A percentile compares a stretch with the other conserved stretches of the same genome.
phyloP scores from a whole-genome alignment of 2,329 filamentous ascomycete genomes.

The Sclerotinia glacialis region DNA sequence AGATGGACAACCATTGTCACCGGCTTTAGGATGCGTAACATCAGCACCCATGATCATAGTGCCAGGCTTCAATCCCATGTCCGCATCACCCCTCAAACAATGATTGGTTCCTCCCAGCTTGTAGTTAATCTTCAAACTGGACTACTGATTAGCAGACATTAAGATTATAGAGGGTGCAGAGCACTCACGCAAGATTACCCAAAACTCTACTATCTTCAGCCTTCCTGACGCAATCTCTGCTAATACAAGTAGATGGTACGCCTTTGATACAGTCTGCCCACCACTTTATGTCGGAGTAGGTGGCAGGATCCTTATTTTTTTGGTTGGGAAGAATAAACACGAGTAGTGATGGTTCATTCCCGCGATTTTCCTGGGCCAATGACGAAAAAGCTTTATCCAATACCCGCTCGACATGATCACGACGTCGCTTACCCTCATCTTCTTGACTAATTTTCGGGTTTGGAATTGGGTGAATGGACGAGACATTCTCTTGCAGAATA shows the following conservation, averaged over 20 bases:
- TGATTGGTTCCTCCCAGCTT: not conserved
- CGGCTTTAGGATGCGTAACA: slow-evolving; percentile 66
- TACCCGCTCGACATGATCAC: too few species aligned
- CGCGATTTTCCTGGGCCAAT: not conserved
- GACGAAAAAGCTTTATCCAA: not conserved
- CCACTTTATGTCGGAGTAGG: not conserved
- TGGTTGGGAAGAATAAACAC: not conserved
- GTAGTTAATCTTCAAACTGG: not conserved
- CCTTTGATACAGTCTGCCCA: not conserved
- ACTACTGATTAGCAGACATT: too few species aligned
- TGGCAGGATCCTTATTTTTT: not conserved
- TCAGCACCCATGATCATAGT: slow-evolving; percentile 59
- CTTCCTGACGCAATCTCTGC: not conserved
- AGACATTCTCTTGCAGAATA: too few species aligned
- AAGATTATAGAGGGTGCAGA: too few species aligned
- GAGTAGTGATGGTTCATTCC: not conserved
- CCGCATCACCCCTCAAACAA: not conserved
- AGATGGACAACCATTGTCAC: slow-evolving; percentile 54
- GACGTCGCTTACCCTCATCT: too few species aligned
- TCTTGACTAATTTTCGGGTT: too few species aligned
- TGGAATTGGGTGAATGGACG: too few species aligned
- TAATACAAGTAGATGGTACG: not conserved
- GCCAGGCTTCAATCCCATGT: too few species aligned
- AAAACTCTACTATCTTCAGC: too few species aligned
- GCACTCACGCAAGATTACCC: too few species aligned